Evolutionary conservation across 139 green algal genomes (phyloP), one percentile per base, ranked within the genome.

Genomic region (Chlorella sp.): DNA sequence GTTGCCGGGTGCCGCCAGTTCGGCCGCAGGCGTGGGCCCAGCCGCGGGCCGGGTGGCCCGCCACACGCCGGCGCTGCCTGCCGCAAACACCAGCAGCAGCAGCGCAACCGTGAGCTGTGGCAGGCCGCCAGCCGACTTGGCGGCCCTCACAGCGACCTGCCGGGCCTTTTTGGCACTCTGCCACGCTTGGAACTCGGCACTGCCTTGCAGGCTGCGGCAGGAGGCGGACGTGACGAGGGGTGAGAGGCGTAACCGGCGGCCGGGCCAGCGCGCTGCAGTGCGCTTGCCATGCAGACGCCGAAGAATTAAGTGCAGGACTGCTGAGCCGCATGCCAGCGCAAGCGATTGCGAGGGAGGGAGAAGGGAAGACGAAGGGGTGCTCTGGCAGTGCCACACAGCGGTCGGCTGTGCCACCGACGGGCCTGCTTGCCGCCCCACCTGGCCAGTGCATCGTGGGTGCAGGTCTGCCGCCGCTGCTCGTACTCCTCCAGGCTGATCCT

Each of bases 141-240:
- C 51, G 51, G 51, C 51, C 51, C 15, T 60, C 51, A 60, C 2
- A 21, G 51, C 51, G 15, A 21, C 51, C 51, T 60, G 51, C 51
- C 51, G 51, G 2, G 51, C 41, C 21, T 63, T 60, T 7, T 30
- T 26, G 7, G 39, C 36, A 2, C 23, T 38, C 71, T 88, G 60
- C 85, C 85, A 88, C 13, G 57, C 62, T 36, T 85, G 74, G 78
- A 85, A 88, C 41, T 74, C 85, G 11, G 20, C 9, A 56, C 63
- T 85, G 41, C 28, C 32, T 28, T 85, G 60, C 41, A 88, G 80
- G 60, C 85, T 88, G 76, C 67, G 36, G 70, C 18, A 2, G 12
- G 15, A 3, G 36, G 26, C 13, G 6, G 57, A 28, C 6, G 70
- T 30, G 6, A n/a, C 20, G 65, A n/a, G 80, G 6, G 5, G 2